These are phyloP conservation scores for Scheffersomyces lignicola DNA, from an alignment of 1,139 yeast species.

Conservation along the genomic window DNA sequence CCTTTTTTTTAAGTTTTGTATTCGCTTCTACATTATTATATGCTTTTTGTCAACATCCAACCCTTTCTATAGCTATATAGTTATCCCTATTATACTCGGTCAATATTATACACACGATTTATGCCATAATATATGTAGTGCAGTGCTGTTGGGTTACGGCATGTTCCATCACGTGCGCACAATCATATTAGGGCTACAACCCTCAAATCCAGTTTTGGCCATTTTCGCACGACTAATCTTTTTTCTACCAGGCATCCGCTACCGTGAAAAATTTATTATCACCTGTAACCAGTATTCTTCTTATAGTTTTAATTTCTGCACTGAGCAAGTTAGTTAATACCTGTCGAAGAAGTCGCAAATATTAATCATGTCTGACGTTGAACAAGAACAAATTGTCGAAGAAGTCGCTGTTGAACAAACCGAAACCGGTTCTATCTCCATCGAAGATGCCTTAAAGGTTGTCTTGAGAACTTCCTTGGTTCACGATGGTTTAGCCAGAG, in stretches of 20 bases:
- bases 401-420: conserved; percentile 84
- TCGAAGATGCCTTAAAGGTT: conserved; percentile 98
- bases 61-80: too few species aligned
- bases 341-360: conserved; percentile 85
- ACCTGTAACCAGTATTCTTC: conserved; percentile 6
- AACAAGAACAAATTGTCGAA: conserved; percentile 83
- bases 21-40: too few species aligned
- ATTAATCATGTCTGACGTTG: conserved; percentile 78
- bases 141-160: background rate
- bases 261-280: conserved; percentile 17
- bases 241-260: conserved; percentile 1
- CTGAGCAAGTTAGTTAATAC: conserved; percentile 66
- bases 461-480: conserved; percentile 97
- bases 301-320: conserved; percentile 27
- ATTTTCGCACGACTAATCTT: background rate
- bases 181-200: conserved; percentile 6
- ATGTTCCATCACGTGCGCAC: conserved; percentile 1
- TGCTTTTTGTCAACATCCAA: too few species aligned
- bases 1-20: too few species aligned
- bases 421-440: conserved; percentile 85
- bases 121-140: too few species aligned
- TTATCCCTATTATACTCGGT: too few species aligned
- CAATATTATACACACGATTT: too few species aligned
- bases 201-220: conserved; percentile 4
- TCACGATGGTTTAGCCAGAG: conserved; percentile 99